Base-by-base conservation (phyloP, 306 rosid genomes). In the Biancaea sappan region DNA sequence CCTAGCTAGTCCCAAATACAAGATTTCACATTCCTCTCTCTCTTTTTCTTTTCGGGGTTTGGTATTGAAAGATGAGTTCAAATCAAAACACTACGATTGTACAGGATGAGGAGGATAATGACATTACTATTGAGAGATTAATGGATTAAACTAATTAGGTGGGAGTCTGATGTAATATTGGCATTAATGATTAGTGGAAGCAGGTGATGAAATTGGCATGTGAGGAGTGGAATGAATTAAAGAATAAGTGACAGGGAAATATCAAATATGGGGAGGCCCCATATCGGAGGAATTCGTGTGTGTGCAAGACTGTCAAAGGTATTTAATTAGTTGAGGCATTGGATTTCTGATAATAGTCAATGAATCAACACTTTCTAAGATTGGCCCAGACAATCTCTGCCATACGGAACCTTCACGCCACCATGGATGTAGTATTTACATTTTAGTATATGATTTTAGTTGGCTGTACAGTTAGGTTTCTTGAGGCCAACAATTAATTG, bases 251-350 rank as follows among this genome's bases (percentile, higher is more conserved):
- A 69, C 18, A 74, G 61, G 68, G 80, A 53, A 62, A 40, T 65
- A 32, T 69, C 77, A 53, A 62, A 40, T 65, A 32, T 69, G 68
- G 58, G 25, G 46, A 75, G 80, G 80, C 47, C 80, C 80, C 77
- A 52, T 60, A 35, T 31, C 22, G 2, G 51, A 46, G 18, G 58
- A 73, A 28, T 66, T 14, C 13, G 65, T 34, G 66, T 41, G 14
- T 60, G 26, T 60, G 43, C 66, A 32, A n/a, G 26, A 60, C 66
- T 61, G 38, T 28, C 61, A 62, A 70, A 44, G 63, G 41, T 43
- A 46, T 59, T 63, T 70, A 6, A 26, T 75, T 75, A 69, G 57
- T 51, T 28, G 40, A 73, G 34, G 61, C 67, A 63, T 57, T 59
- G 26, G 25, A 40, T 28, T 50, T 67, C 35, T 47, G 16, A 26